Evolutionary conservation across 257 asterid genomes (phyloP).

Genomic region (Petrea volubilis): DNA sequence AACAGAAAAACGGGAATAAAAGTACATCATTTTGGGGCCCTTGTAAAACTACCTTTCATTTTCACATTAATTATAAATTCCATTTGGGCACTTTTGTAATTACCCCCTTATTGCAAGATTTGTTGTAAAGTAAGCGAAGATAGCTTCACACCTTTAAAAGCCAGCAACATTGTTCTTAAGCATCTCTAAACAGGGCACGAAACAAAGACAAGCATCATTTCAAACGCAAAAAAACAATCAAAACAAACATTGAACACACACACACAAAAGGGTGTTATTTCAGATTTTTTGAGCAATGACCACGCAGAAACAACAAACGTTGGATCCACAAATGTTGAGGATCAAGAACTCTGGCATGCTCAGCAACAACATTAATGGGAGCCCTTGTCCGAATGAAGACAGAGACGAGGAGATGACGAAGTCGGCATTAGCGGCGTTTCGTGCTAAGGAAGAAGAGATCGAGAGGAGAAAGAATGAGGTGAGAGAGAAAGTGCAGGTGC

Average conservation of each 20-base stretch:
- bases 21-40: too few relatives aligned
- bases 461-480: constrained; percentile 71
- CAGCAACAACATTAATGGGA: constrained; percentile 30
- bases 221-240: constrained; percentile 23
- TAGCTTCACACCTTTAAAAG: constrained; percentile 39
- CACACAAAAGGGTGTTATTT: too few relatives aligned
- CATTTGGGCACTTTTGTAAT: constrained; percentile 27
- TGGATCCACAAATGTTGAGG: constrained; percentile 41
- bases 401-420: constrained; percentile 77
- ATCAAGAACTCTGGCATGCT: constrained; percentile 56
- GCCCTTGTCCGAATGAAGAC: constrained; percentile 59
- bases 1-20: too few relatives aligned
- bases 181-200: constrained; percentile 47
- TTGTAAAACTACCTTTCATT: not conserved
- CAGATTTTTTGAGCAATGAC: constrained; percentile 33
- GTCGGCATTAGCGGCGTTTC: constrained; percentile 69
- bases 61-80: not conserved
- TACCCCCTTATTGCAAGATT: constrained; percentile 22
- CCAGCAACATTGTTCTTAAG: constrained; percentile 39
- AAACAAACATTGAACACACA: not conserved
- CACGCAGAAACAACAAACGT: constrained; percentile 46
- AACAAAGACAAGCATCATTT: constrained; percentile 40
- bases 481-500: constrained; percentile 65
- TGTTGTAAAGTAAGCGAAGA: constrained; percentile 38
- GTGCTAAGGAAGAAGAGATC: constrained; percentile 82